Conservation (phyloP, 768 basidiomycete genomes). For the Crucibulum laeve region DNA sequence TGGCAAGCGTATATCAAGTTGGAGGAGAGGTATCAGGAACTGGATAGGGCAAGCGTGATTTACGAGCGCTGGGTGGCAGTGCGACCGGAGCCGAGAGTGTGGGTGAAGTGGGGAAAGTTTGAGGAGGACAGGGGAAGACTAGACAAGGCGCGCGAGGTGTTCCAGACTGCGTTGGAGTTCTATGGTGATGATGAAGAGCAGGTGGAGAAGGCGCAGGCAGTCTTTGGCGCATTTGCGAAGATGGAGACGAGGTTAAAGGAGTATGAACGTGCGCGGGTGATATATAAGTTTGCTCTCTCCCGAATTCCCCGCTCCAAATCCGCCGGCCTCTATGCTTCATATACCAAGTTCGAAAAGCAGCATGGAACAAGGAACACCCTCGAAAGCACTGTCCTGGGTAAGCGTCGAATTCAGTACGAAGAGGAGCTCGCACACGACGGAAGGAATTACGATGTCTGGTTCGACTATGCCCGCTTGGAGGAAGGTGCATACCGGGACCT, state of each 20-base stretch:
- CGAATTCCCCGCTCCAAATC: constrained; percentile 93
- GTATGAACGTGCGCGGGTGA: constrained; percentile 93
- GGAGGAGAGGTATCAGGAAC: constrained; percentile 89
- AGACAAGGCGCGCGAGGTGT: constrained; percentile 82
- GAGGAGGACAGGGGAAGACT: constrained; percentile 75
- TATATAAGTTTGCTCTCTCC: constrained; percentile 98
- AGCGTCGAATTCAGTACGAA: constrained; percentile 98
- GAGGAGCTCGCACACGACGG: constrained; percentile 91
- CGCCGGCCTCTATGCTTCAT: constrained; percentile 80
- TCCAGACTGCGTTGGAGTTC: constrained; percentile 87
- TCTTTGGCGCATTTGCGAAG: constrained; percentile 90
- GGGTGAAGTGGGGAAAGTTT: constrained; percentile 85
- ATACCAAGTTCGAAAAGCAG: constrained; percentile 98
- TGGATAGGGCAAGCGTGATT: constrained; percentile 86
- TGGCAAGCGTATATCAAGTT: constrained; percentile 99
- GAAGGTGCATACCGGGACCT: constrained; percentile 81
- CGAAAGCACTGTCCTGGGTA: constrained; percentile 92
- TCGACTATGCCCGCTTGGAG: constrained; percentile 91
- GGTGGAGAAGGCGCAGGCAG: constrained; percentile 94
- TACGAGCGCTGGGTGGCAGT: constrained; percentile 90
- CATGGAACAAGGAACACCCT: constrained; percentile 86
- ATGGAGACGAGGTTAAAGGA: constrained; percentile 98
- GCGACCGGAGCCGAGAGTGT: constrained; percentile 70
- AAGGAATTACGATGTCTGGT: constrained; percentile 97
- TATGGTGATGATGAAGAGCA: constrained; percentile 87